A percentile compares a stretch with the other conserved stretches of the same genome.
Evolutionary conservation across 202 grass and related monocot species (phyloP).

Genomic region (Brachypodium distachyon): DNA sequence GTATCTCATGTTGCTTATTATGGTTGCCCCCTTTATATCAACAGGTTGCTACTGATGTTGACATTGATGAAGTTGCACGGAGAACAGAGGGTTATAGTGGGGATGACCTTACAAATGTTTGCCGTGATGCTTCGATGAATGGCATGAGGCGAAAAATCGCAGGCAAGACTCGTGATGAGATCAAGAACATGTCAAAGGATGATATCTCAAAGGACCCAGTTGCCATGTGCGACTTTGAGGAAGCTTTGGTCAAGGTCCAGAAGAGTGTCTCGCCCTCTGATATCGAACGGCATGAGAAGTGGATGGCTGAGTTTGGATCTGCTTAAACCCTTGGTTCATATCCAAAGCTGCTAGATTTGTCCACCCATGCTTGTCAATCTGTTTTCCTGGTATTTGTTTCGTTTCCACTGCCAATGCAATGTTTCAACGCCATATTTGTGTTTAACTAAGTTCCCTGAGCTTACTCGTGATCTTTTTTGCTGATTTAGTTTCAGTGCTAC

Average conservation of each 20-base stretch:
- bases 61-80: slow-evolving; percentile 79
- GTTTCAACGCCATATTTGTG: not conserved
- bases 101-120: slow-evolving; percentile 96
- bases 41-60: slow-evolving; percentile 74
- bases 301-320: slow-evolving; percentile 96
- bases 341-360: not conserved
- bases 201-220: slow-evolving; percentile 92
- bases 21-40: not conserved
- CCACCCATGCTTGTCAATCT: not conserved
- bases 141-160: slow-evolving; percentile 96
- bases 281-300: slow-evolving; percentile 97
- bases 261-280: slow-evolving; percentile 81
- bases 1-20: not conserved
- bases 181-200: slow-evolving; percentile 87
- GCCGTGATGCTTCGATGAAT: slow-evolving; percentile 90
- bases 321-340: slow-evolving; percentile 23
- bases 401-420: not conserved
- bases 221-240: slow-evolving; percentile 83
- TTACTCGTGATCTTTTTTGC: no score
- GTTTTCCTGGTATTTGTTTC: not conserved
- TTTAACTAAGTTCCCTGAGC: not conserved
- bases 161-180: slow-evolving; percentile 87
- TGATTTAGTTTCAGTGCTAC: not conserved
- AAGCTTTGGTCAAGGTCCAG: slow-evolving; percentile 82
- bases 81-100: slow-evolving; percentile 82